Evolutionary conservation across 768 basidiomycete genomes (phyloP), one percentile per base, ranked within the genome.

Genomic region (Pleurotus giganteus): DNA sequence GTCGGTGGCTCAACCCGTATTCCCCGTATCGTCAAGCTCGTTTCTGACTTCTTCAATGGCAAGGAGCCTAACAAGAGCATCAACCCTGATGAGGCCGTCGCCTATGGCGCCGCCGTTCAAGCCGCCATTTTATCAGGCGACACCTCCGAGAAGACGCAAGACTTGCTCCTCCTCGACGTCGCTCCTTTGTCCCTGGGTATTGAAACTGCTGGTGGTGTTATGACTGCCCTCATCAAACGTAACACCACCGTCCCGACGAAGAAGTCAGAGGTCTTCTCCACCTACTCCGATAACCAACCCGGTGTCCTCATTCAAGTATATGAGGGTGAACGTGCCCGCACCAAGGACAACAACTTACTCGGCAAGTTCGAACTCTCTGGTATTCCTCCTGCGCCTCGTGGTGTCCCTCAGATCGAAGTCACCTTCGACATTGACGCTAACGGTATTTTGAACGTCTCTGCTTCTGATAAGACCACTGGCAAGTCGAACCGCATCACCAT

Each of bases 1-100:
- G 96, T 97, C 63, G 95, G 97, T 80, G 97, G 97, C 60, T 99
- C 97, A 55, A 99, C 97, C 65, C 97, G 97, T 85, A 99, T 99
- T 69, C 97, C 97, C 61, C 98, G 98, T 81, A 91, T 99, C 63
- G 95, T 98, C 76, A 83, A 94, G 26, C 88, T 99, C 57, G 97
- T 99, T 51, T 98, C 95, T 56, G 97, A 99, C 71, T 96, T 88
- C 84, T 99, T 99, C 72, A 91, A 91, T 72, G 94, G 94, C 58
- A 94, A 96, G 66, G 91, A 95, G 71, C 77, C 98, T 69, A 98
- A 98, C 88, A 99, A 99, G 83, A 97, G 94, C 57, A 99, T 99
- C 79, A 99, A 99, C 84, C 97, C 97, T 60, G 97, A 99, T 68
- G 97, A 99, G 79, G 97, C 97, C 65, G 97, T 99, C 65, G 97